Base-by-base conservation (phyloP, 371 early-diverging fungal species). In the Mucor piriformis region DNA sequence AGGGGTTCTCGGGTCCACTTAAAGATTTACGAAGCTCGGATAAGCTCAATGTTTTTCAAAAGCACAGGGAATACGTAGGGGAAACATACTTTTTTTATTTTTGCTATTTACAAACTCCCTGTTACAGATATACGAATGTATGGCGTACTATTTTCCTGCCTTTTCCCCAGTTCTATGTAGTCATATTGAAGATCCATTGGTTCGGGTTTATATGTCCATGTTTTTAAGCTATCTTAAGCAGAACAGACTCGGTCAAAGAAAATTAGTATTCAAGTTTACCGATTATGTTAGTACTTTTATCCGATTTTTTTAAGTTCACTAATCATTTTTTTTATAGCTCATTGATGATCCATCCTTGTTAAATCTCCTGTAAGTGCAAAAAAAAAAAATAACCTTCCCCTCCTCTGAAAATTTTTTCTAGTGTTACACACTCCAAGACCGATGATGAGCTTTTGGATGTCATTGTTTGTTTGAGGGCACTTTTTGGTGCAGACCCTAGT, bases 401-500 rank as follows among this genome's bases (percentile, higher is more conserved):
- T 20, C 16, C 21, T 21, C 16, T 6, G 5, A 6, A 20, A 11
- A 43, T 20, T 6, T 10, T 24, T 60, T 23, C 13, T 63, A 79
- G 80, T 13, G 51, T 74, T 13, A 47, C 57, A 27, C 64, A 59
- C 5, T 75, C 73, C 72, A 46, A 68, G 1, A 63, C 54, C 6
- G 49, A 43, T 15, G 63, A 68, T 6, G 65, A 73, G 6, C 46
- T 67, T 0, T 37, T 64, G 2, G 68, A 74, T 57, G 59, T 70
- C 1, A 71, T 81, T 16, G 32, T 57, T 1, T 57, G 74, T 2
- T 63, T 83, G 52, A 76, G 73, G 50, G 59, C 67, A 7, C 6
- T 86, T 1, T 70, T 85, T 25, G 77, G 68, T 10, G 70, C 80
- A 2, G 80, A 79, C 35, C 77, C 82, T 3, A 70, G 73, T 0